phyloP scores from a whole-genome alignment of 768 basidiomycete species.

The Nidularia sp. region DNA sequence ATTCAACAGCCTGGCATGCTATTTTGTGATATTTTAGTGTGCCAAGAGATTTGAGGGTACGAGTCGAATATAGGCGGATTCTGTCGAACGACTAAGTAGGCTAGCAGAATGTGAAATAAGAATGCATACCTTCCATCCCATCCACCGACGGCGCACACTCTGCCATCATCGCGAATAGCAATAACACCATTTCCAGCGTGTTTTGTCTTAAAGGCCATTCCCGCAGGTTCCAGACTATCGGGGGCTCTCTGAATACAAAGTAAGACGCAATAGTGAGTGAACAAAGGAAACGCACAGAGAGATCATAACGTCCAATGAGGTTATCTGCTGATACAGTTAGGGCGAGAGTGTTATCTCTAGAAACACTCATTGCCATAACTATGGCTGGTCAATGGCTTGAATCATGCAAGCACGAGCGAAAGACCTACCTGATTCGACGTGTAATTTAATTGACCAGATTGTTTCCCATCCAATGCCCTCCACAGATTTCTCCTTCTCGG shows the following conservation, averaged over 20 bases:
- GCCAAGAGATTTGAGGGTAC: conserved; percentile 78
- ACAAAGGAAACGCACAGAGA: conserved; percentile 33
- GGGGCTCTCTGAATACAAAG: background rate
- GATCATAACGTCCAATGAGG: conserved; percentile 60
- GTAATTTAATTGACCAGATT: conserved; percentile 62
- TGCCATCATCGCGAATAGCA: conserved; percentile 71
- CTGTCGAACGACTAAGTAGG: conserved; percentile 31
- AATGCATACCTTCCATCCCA: conserved; percentile 87
- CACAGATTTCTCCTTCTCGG: conserved; percentile 45
- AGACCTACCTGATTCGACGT: conserved; percentile 67
- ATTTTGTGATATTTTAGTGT: conserved; percentile 80
- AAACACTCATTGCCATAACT: conserved; percentile 89
- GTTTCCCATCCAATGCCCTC: conserved; percentile 73
- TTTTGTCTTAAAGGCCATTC: conserved; percentile 54
- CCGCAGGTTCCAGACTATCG: conserved; percentile 7
- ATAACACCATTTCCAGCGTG: conserved; percentile 77
- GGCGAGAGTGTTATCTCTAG: conserved; percentile 52
- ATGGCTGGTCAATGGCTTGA: background rate
- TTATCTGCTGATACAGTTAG: conserved; percentile 87
- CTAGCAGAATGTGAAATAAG: background rate
- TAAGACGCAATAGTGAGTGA: background rate
- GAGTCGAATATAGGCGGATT: conserved; percentile 79
- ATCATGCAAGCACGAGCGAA: background rate
- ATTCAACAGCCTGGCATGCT: conserved; percentile 70
- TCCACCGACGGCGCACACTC: conserved; percentile 83